A percentile compares a stretch with the other conserved stretches of the same genome.
Evolutionary conservation across 495 filamentous ascomycete genomes (phyloP).

Genomic region (Cetradonia linearis): DNA sequence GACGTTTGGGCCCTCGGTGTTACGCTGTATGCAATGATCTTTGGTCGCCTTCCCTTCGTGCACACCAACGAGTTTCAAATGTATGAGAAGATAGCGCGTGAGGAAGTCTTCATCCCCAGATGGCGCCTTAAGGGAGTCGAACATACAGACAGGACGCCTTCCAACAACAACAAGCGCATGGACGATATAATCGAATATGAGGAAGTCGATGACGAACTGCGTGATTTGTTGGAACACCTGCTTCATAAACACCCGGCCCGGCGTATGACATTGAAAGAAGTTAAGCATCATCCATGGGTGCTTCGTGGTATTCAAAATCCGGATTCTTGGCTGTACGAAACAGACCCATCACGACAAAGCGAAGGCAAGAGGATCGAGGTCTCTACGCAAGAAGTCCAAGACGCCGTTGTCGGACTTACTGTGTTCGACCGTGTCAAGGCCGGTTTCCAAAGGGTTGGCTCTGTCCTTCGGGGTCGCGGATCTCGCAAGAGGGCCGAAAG

Average conservation of each 20-base stretch:
- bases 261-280: conserved; percentile 80
- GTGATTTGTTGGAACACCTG: conserved; percentile 70
- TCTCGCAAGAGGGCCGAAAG: conserved; percentile 26
- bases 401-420: conserved; percentile 79
- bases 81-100: conserved; percentile 80
- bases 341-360: conserved; percentile 70
- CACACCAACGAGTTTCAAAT: conserved; percentile 83
- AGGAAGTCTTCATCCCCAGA: conserved; percentile 77
- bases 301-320: conserved; percentile 67
- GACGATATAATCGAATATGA: conserved; percentile 74
- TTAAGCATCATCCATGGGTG: conserved; percentile 95
- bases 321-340: conserved; percentile 79
- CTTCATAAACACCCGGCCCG: conserved; percentile 81
- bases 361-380: conserved; percentile 88
- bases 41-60: conserved; percentile 83
- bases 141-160: conserved; percentile 41
- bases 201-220: conserved; percentile 68
- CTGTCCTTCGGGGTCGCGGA: conserved; percentile 27
- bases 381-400: conserved; percentile 77
- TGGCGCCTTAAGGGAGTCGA: conserved; percentile 66
- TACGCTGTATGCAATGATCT: conserved; percentile 91
- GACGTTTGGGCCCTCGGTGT: conserved; percentile 97
- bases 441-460: conserved; percentile 42
- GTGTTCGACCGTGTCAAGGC: conserved; percentile 68
- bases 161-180: conserved; percentile 42